phyloP scores from a whole-genome alignment of 2,329 filamentous ascomycete species.

The Neopestalotiopsis sp. region DNA sequence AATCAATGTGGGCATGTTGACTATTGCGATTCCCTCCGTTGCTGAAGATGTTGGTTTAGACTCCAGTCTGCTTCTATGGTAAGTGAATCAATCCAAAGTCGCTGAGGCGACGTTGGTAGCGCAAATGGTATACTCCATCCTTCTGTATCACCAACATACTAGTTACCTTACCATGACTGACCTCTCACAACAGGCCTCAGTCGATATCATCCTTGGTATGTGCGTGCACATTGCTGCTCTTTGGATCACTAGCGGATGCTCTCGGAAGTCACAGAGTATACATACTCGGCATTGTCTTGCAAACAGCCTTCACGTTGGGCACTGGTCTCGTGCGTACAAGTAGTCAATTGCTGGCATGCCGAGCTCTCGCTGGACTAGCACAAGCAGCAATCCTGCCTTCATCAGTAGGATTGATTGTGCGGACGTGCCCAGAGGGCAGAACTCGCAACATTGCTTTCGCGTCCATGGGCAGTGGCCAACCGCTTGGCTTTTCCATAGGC shows the following conservation, averaged over 20 bases:
- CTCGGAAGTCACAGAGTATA: background rate
- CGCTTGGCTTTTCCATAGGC: background rate
- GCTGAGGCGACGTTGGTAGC: background rate
- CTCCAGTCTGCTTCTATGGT: background rate
- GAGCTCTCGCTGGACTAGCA: background rate
- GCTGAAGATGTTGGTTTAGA: background rate
- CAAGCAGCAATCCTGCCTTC: background rate
- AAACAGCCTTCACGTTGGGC: background rate
- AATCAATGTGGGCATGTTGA: background rate
- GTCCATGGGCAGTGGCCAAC: background rate
- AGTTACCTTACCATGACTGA: background rate
- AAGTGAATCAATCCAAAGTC: background rate
- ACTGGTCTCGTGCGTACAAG: background rate
- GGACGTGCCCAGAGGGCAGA: background rate
- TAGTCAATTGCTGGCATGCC: background rate
- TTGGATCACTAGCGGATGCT: background rate
- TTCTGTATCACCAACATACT: background rate
- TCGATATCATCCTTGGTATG: background rate
- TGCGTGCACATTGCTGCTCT: background rate
- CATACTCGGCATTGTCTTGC: background rate
- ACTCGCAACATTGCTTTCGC: background rate
- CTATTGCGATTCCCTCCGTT: background rate
- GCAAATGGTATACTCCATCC: too few species aligned
- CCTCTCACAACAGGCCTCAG: background rate
- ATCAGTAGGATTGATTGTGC: background rate